A percentile compares a stretch with the other conserved stretches of the same genome.
Conservation (phyloP, 805 yeast species). For the Kodamaea kakaduensis region DNA sequence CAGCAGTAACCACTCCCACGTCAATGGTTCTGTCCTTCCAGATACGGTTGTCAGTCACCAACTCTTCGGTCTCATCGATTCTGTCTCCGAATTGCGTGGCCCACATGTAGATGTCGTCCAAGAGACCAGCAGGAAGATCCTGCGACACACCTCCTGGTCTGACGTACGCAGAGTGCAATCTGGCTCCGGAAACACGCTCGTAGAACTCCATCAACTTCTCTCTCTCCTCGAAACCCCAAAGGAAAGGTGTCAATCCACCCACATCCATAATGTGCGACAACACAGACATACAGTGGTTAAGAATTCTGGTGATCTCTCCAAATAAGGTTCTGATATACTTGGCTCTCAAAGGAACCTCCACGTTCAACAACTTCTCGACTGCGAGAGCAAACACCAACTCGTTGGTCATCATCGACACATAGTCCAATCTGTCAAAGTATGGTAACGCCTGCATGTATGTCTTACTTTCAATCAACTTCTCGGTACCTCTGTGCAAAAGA, state of each 20-base stretch:
- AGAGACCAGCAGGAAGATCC: constrained; percentile 79
- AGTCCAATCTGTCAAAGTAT: constrained; percentile 82
- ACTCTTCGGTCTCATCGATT: constrained; percentile 85
- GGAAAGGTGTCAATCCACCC: constrained; percentile 88
- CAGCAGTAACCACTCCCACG: constrained; percentile 78
- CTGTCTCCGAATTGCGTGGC: constrained; percentile 94
- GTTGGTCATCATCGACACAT: constrained; percentile 86
- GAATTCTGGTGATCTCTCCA: constrained; percentile 80
- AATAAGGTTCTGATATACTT: constrained; percentile 81
- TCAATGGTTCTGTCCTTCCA: constrained; percentile 86
- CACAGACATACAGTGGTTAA: constrained; percentile 84
- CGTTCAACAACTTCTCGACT: constrained; percentile 76
- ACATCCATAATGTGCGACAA: constrained; percentile 91
- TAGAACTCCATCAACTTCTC: constrained; percentile 91
- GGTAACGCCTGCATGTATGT: constrained; percentile 87
- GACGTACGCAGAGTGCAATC: constrained; percentile 82
- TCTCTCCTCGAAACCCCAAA: constrained; percentile 94
- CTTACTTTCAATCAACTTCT: constrained; percentile 80
- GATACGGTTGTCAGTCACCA: constrained; percentile 84
- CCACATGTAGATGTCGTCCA: constrained; percentile 94
- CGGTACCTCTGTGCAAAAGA: constrained; percentile 82
- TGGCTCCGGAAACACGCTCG: constrained; percentile 87
- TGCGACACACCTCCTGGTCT: constrained; percentile 92
- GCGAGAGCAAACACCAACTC: constrained; percentile 82
- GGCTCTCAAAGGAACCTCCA: constrained; percentile 82